Base-by-base conservation (phyloP, 2,329 filamentous ascomycete genomes). In the Macrophomina tecta region DNA sequence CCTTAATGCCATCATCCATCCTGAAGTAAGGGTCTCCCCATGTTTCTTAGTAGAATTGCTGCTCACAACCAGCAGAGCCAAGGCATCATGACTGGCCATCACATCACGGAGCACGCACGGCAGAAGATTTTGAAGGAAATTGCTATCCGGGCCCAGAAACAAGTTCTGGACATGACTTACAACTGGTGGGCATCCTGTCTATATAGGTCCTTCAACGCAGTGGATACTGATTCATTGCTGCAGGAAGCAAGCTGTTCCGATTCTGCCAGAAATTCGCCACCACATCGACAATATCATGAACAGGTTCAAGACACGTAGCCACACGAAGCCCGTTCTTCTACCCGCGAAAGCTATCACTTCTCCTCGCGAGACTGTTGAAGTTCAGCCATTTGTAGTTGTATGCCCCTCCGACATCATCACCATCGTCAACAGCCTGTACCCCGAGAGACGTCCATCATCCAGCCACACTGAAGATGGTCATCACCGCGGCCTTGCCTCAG, bases 51-150 rank as follows among this genome's bases (percentile, higher is more conserved):
- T 14, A 16, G 16, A n/a, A 32, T 40, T 1, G 16, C 69, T 76
- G 70, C 81, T 81, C 70, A 82, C 75, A 52, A 63, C 23, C 6
- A 18, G 56, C 71, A 89, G 86, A 83, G 82, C 18, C 83, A 86
- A 68, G 85, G 85, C 58, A 82, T 89, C 69, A 90, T 98, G 82
- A 87, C 92, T 66, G 92, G 97, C 73, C 94, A 97, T 77, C 92
- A 97, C 80, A 93, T 98, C 73, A 94, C 91, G 60, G 92, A 96
- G 72, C 93, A 94, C 78, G 93, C 93, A 49, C 88, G 95, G 51
- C 91, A 97, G 73, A 94, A 84, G 70, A 85, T 89, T 58, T 80
- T 89, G 67, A 85, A 86, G 69, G 91, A 94, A 75, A 90, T 97
- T 66, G 93, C 91, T 65, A 88, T 91, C 76, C 89, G 90, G 69